Conservation (phyloP, 176 grass and related monocot species). For the Rhynchospora pubera region DNA sequence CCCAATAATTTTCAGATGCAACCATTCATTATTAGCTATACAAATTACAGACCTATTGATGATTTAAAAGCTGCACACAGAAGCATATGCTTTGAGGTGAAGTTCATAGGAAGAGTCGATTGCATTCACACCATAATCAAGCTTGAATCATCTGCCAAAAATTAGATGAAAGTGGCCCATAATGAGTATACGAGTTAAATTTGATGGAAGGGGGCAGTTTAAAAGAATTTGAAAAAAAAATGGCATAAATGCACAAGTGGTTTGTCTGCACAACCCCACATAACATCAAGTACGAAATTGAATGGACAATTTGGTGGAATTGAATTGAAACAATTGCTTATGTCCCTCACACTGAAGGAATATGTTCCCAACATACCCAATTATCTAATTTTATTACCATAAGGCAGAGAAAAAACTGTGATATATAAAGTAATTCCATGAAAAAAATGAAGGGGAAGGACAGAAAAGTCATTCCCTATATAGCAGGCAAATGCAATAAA, state of each 20-base stretch:
- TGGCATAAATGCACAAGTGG: background rate
- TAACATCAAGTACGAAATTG: too few relatives aligned
- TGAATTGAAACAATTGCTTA: background rate
- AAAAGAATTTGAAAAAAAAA: background rate
- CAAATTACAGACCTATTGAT: conserved; percentile 4
- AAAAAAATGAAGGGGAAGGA: background rate
- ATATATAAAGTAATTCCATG: background rate
- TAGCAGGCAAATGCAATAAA: background rate
- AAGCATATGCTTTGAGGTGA: background rate
- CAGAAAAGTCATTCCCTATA: background rate
- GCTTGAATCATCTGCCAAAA: background rate
- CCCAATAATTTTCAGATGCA: background rate
- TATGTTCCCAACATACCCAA: background rate
- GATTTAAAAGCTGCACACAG: background rate
- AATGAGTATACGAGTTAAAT: background rate
- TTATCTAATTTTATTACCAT: background rate
- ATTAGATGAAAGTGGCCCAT: background rate
- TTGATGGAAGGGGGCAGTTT: background rate
- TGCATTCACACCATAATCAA: background rate
- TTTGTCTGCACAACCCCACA: background rate
- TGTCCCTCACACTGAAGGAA: background rate
- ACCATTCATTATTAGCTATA: background rate
- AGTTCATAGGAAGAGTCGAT: background rate
- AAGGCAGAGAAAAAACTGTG: background rate
- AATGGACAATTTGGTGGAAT: too few relatives aligned